phyloP scores from a whole-genome alignment of 2,329 filamentous ascomycete species.

The Harringtonia aguacate region DNA sequence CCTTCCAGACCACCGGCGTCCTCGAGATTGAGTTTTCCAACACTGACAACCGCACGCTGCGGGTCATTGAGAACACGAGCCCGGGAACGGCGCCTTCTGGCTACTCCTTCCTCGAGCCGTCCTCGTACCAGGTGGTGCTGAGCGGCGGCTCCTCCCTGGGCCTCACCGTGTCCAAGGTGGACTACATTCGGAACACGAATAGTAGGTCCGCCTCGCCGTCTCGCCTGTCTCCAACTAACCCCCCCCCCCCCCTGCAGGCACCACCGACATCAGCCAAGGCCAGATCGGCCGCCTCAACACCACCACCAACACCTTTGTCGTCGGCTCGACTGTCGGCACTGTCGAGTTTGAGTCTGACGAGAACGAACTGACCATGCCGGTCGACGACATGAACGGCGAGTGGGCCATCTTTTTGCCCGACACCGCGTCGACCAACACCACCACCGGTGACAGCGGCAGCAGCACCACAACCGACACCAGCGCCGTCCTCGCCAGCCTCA shows the following conservation, averaged over 20 bases:
- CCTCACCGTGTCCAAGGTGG: slow-evolving; percentile 26
- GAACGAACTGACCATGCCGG: slow-evolving; percentile 23
- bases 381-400: slow-evolving; percentile 21
- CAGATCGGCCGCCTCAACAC: slow-evolving; percentile 24
- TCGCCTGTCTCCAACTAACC: not conserved
- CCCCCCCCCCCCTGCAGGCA: slow-evolving; percentile 11
- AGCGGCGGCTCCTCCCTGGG: slow-evolving; percentile 18
- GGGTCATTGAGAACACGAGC: slow-evolving; percentile 24
- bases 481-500: too few species aligned
- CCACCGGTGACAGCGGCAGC: too few species aligned
- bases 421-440: too few species aligned
- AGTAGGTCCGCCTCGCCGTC: slow-evolving; percentile 17
- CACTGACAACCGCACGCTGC: slow-evolving; percentile 19
- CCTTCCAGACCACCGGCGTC: slow-evolving; percentile 15
- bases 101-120: slow-evolving; percentile 25
- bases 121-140: slow-evolving; percentile 24
- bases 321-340: slow-evolving; percentile 22
- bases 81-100: slow-evolving; percentile 22
- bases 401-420: slow-evolving; percentile 25
- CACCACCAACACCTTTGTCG: slow-evolving; percentile 24
- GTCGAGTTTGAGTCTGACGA: slow-evolving; percentile 29
- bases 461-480: too few species aligned
- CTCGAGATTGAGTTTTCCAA: slow-evolving; percentile 30
- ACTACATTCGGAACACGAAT: slow-evolving; percentile 25
- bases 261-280: slow-evolving; percentile 24